Evolutionary conservation across 208 protist species (phyloP), one percentile per base, ranked within the genome.

Genomic region (Polymyxa betae): DNA sequence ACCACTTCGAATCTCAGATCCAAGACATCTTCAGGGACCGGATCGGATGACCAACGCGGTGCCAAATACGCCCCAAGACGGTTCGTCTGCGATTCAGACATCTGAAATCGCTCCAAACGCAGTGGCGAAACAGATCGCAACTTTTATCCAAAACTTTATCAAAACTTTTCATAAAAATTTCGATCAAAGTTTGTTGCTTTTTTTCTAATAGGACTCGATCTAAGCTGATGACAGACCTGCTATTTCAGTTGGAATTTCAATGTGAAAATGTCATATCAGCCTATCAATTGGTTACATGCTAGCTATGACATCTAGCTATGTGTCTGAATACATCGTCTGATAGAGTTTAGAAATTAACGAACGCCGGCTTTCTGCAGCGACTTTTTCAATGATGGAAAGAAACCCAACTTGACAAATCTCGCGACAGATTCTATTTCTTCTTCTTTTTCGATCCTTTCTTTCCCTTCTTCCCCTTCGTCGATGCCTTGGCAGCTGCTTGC

Each of bases 1-100:
- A 82, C 35, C 72, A 82, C 72, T n/a, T 82, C 72, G 12, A 82
- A 43, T 12, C 72, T 5, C 40, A 82, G 72, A 12, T n/a, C 72
- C 5, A 20, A 12, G 72, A 82, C 72, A 40, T 82, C 72, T 35
- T 82, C 72, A 12, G 72, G 35, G 12, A 45, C 72, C 16, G 72
- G 72, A 35, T 5, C 40, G 12, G 40, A 35, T n/a, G 72, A 82
- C 72, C 72, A 82, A 20, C 72, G 5, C n/a, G 72, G 72, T 43
- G 72, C 16, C 10, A 82, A 38, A 43, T 82, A 82, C 16, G 35
- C 40, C 16, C 72, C 72, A 5, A 82, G 72, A 20, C n/a, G 5
- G 16, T 12, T 35, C 5, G 35, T n/a, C 72, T 60, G 49, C 49
- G 5, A 60, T 5, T 5, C 49, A 29, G 49, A 24, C 49, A 5